A percentile compares a stretch with the other conserved stretches of the same genome.
phyloP scores from a whole-genome alignment of 2,329 filamentous ascomycete species.

The Ceratocystis harringtonii region DNA sequence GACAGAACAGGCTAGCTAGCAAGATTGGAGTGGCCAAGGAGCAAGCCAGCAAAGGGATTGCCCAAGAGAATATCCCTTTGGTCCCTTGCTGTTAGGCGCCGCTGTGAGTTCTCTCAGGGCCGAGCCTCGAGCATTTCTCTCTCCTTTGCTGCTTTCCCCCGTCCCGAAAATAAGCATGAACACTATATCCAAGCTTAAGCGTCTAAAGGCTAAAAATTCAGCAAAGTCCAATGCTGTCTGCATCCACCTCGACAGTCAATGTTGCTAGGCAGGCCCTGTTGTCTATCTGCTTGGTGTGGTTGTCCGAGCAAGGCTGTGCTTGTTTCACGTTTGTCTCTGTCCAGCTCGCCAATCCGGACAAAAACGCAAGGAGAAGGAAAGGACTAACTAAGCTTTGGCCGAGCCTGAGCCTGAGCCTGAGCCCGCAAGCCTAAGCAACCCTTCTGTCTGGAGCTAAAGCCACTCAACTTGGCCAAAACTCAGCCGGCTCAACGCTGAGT shows the following conservation, averaged over 20 bases:
- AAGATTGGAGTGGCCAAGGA: background rate
- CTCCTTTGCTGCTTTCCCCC: background rate
- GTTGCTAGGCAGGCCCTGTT: background rate
- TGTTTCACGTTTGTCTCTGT: slow-evolving; percentile 11
- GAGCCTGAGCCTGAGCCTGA: too few species aligned
- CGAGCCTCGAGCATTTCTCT: background rate
- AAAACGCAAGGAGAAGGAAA: background rate
- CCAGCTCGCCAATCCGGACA: background rate
- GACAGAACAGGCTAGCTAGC: background rate
- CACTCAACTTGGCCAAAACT: too few species aligned
- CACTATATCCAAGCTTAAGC: background rate
- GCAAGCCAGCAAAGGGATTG: background rate
- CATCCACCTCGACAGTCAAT: background rate
- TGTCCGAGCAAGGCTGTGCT: slow-evolving; percentile 8
- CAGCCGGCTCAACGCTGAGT: too few species aligned
- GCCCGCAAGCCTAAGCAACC: background rate
- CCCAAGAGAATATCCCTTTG: too few species aligned
- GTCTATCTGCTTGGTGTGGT: background rate
- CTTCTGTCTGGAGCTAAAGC: too few species aligned
- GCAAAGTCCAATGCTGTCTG: background rate
- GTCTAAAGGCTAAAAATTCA: background rate
- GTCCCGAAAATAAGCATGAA: background rate
- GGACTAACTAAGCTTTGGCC: too few species aligned
- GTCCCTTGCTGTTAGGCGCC: background rate
- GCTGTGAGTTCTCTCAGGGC: background rate